Percentiles rank a stretch among this genome's conserved stretches.
These are phyloP conservation scores for Diplogelasinospora grovesii DNA, from an alignment of 495 filamentous ascomycete species.

Conservation along the genomic window DNA sequence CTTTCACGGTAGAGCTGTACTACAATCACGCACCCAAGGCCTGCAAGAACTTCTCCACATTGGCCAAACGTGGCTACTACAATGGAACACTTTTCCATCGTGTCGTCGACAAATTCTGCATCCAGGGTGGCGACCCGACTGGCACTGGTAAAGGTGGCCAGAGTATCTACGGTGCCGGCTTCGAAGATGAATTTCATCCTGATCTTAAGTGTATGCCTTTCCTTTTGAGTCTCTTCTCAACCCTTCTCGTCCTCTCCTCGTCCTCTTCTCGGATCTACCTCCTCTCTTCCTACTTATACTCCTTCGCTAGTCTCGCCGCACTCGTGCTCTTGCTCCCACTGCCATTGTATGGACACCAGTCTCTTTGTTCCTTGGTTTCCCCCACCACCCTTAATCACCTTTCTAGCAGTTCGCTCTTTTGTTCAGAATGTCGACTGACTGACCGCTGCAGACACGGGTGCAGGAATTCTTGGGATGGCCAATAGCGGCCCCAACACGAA, in stretches of 20 bases:
- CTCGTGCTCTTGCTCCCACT: no score
- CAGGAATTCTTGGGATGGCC: conserved; percentile 91
- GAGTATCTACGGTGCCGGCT: conserved; percentile 90
- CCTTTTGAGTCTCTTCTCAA: neutral
- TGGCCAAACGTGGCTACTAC: conserved; percentile 80
- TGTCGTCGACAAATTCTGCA: conserved; percentile 94
- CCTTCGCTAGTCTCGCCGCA: no score
- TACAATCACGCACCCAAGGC: conserved; percentile 47
- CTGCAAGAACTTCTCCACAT: conserved; percentile 80
- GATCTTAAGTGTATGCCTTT: conserved; percentile 54
- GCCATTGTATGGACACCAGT: no score
- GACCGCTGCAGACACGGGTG: conserved; percentile 60
- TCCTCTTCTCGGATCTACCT: no score
- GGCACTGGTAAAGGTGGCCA: conserved; percentile 88
- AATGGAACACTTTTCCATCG: conserved; percentile 82
- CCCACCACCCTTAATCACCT: no score
- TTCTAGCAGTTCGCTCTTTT: no score
- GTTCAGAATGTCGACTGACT: neutral
- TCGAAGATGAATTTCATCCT: conserved; percentile 80
- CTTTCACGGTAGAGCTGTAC: conserved; percentile 86
- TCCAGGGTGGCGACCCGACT: conserved; percentile 93
- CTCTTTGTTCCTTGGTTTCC: no score
- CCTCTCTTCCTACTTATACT: no score
- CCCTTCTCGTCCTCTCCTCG: no score
- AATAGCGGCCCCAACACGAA: conserved; percentile 94